Base-by-base conservation (phyloP, 208 protist species). In the Entamoeba invadens region DNA sequence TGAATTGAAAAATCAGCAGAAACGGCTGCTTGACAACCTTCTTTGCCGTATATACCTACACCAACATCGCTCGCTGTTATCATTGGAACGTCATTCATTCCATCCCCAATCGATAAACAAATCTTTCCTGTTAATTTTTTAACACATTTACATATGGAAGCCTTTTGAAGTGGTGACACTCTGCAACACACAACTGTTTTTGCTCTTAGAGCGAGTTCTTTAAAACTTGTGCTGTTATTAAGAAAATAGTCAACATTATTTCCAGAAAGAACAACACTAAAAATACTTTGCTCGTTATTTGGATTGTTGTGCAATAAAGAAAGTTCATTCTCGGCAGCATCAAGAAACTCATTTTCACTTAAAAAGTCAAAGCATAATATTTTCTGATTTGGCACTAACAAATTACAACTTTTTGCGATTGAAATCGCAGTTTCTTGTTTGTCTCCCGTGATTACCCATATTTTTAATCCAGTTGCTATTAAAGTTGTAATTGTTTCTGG, bases 361-460 rank as follows among this genome's bases (percentile, higher is more conserved):
- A 35, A 35, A n/a, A 42, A 35, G 25, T 87, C 38, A n/a, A 87
- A 87, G 38, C 38, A 87, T 35, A 87, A 42, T 8, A 87, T 16
- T 35, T 87, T 87, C 38, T 87, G 57, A 0, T 31, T 8, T 8
- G 97, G 92, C 8, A 98, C 72, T 25, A 96, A 94, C 72, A 95
- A 97, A 2, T 96, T 94, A 31, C 94, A 95, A 44, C 96, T 98
- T 95, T 99, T 98, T 95, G 99, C 98, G 94, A 98, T 97, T 16
- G 98, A 98, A n/a, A 98, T 99, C 94, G 99, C 97, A 35, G 57
- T 87, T 38, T 87, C 57, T 35, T 42, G 94, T 96, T 99, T 99
- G 96, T 99, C 98, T 50, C 98, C 98, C 35, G 98, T 99, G 46
- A 99, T 94, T 94, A 99, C 97, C 98, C 98, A 99, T 35, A 99